Evolutionary conservation across 2,329 filamentous ascomycete genomes (phyloP), one percentile per base, ranked within the genome.

Genomic region (Fusarium caatingaense): DNA sequence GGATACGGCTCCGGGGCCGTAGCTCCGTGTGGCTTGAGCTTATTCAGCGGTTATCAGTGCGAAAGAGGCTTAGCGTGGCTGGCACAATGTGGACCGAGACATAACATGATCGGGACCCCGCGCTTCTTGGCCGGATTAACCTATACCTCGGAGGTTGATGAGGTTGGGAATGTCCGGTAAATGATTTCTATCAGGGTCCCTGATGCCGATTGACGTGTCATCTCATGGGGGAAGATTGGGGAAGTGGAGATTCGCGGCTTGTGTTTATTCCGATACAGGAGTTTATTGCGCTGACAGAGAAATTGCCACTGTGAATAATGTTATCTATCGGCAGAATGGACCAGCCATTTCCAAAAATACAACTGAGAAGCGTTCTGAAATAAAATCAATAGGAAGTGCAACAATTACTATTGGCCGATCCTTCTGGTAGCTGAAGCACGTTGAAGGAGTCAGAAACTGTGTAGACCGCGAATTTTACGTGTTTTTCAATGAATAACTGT

Each of bases 61-160:
- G 1, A 44, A 46, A 2, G 0, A 16, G 23, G 15, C 3, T 9
- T 28, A 27, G 20, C 1, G 15, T 11, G 4, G 25, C 23, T 37
- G 8, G 23, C 16, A n/a, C 37, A 32, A 20, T 11, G 21, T 42
- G 16, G 28, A 51, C 25, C 23, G 16, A 18, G 37, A 61, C 30
- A 61, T 54, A 60, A 62, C 59, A 61, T 61, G 59, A 62, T 62
- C 59, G 59, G 59, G 12, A 23, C 23, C 27, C 44, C 56, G 30
- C 59, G 34, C 37, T 9, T 4, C 21, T 61, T 45, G 15, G 15
- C 59, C 59, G 59, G 18, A 59, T 41, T n/a, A 25, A 48, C 37
- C 10, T 11, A 20, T 51, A n/a, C 16, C 27, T 13, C 15, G 10
- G 6, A 41, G 20, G 41, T 10, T 9, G 23, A 21, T 16, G 23